A percentile compares a stretch with the other conserved stretches of the same genome.
Evolutionary conservation across 768 basidiomycete genomes (phyloP).

Genomic region (Mycena metata): DNA sequence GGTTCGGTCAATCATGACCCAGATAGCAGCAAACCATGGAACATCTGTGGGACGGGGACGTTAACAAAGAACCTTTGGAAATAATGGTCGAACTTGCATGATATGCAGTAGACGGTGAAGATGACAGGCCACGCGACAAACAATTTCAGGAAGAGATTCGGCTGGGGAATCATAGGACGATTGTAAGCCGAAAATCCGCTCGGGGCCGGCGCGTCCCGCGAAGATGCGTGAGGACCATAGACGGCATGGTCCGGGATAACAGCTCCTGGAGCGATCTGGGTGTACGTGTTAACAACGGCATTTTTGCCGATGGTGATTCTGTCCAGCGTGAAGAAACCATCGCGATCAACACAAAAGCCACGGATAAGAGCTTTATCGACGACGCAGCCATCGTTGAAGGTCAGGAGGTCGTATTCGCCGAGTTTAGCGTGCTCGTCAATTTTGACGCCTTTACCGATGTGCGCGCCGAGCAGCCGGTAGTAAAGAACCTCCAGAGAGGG

Average conservation of each 20-base stretch:
- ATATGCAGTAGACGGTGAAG: conserved; percentile 48
- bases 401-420: conserved; percentile 60
- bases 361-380: conserved; percentile 56
- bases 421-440: conserved; percentile 54
- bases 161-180: conserved; percentile 50
- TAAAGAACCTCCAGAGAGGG: conserved; percentile 55
- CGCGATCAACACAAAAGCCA: conserved; percentile 61
- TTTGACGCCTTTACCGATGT: conserved; percentile 55
- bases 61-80: too few relatives aligned
- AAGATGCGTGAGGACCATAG: conserved; percentile 62
- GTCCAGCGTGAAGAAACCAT: conserved; percentile 59
- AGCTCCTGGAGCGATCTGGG: conserved; percentile 57
- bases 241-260: conserved; percentile 53
- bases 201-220: conserved; percentile 54
- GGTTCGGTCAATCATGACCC: conserved; percentile 53
- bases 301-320: conserved; percentile 52
- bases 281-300: conserved; percentile 58
- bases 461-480: conserved; percentile 60
- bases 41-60: too few relatives aligned
- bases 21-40: conserved; percentile 58
- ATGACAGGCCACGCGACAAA: conserved; percentile 59
- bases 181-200: conserved; percentile 54
- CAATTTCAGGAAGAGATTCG: conserved; percentile 48
- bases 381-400: conserved; percentile 57
- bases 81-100: too few relatives aligned